Base-by-base conservation (phyloP, 495 filamentous ascomycete species). In the Glonium stellatum region DNA sequence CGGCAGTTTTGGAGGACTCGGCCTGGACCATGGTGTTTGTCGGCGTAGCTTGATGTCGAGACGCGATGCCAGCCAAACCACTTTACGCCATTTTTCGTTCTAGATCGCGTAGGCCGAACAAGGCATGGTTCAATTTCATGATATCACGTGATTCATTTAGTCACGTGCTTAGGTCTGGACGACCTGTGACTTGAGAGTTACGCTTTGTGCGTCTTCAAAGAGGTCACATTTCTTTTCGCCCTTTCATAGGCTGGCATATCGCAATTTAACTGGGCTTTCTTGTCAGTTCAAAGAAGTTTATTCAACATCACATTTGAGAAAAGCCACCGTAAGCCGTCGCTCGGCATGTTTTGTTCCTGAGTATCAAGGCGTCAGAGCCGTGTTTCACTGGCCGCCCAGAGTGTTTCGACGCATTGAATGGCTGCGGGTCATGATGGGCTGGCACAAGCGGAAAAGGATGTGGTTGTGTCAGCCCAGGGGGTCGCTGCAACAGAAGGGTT, bases 1-100 rank as follows among this genome's bases (percentile, higher is more conserved):
- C 78, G 19, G 84, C 87, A 25, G 84, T 79, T 9, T 83, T 84
- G 13, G 92, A 95, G 10, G 91, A 93, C 72, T 96, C 90, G 56
- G 80, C 80, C 71, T 82, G 59, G 18, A 65, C 68, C 73, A 76
- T 76, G 57, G 54, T 68, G 50, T 56, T 25, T 60, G 65, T 57
- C 35, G 51, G 49, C 27, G 27, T 31, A 18, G 55, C 18, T 36
- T 23, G 35, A 25, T 4, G 12, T 21, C 55, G 50, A 41, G 50
- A 55, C 50, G 50, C 34, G 36, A 23, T 56, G 58, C 1, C 54
- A 10, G 18, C 27, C 27, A 47, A 34, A 25, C 18, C 48, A 51
- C 48, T 51, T 51, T 51, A 51, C 48, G 48, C 48, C 13, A 44
- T 44, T 13, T 13, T 44, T 11, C 2, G 1, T 15, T 18, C 39